These are phyloP conservation scores for Vitis rupestris DNA, from an alignment of 164 flowering plant species.

Conservation along the genomic window DNA sequence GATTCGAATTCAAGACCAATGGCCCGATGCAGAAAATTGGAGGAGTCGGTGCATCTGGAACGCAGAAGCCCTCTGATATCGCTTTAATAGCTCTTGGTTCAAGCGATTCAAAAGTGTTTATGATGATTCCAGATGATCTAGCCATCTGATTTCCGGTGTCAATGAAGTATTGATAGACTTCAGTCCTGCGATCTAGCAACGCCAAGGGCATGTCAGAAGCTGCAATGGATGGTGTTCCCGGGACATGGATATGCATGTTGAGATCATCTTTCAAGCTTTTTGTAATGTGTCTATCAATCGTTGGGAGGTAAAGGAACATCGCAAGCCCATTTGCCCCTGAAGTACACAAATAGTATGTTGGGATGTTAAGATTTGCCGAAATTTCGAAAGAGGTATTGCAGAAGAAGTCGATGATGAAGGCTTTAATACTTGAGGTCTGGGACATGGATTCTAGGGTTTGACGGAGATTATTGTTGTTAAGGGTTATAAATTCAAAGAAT, in stretches of 20 bases:
- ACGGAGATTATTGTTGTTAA: background rate
- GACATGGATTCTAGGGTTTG: background rate
- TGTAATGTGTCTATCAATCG: background rate
- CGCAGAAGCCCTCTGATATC: slow-evolving; percentile 18
- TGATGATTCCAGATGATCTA: slow-evolving; percentile 25
- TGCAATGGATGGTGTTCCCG: background rate
- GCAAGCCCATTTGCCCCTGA: background rate
- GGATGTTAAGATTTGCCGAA: background rate
- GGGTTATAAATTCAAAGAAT: background rate
- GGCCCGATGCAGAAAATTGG: slow-evolving; percentile 19
- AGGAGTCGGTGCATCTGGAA: slow-evolving; percentile 16
- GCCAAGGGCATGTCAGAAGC: background rate
- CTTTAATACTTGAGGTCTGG: background rate
- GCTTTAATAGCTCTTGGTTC: slow-evolving; percentile 19
- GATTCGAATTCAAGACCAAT: background rate
- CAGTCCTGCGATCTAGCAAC: background rate
- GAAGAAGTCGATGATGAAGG: background rate
- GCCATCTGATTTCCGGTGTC: background rate
- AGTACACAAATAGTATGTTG: background rate
- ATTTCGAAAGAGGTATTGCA: background rate
- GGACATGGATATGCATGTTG: background rate
- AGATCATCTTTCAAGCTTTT: background rate
- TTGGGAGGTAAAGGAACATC: background rate
- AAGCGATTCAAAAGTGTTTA: slow-evolving; percentile 32
- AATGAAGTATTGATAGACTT: background rate